These are phyloP conservation scores for Polyporus tsugae DNA, from an alignment of 1,284 basidiomycete genomes.

Conservation along the genomic window DNA sequence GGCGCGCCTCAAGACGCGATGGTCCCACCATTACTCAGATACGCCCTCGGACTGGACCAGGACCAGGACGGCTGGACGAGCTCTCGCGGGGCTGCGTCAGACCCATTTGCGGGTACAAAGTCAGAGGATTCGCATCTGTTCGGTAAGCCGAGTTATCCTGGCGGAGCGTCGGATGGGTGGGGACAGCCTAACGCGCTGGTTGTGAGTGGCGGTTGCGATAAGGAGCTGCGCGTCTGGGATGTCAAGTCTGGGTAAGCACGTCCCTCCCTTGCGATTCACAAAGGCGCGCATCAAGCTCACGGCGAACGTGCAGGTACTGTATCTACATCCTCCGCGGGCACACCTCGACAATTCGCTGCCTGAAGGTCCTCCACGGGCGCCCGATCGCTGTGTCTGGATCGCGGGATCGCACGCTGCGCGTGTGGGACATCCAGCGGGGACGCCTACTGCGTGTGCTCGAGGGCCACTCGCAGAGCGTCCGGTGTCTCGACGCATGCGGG, in stretches of 20 bases:
- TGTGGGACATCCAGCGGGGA: constrained; percentile 94
- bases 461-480: constrained; percentile 87
- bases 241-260: constrained; percentile 74
- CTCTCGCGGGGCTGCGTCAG: constrained; percentile 17
- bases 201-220: constrained; percentile 94
- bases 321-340: constrained; percentile 87
- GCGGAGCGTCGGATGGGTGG: constrained; percentile 72
- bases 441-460: constrained; percentile 71
- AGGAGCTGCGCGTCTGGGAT: constrained; percentile 93
- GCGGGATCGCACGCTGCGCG: constrained; percentile 85
- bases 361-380: constrained; percentile 87
- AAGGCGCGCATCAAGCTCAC: neutral
- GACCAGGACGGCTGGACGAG: constrained; percentile 17
- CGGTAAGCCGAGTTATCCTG: constrained; percentile 65
- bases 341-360: constrained; percentile 90
- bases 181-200: constrained; percentile 75
- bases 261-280: neutral
- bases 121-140: constrained; percentile 35
- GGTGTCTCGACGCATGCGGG: constrained; percentile 90
- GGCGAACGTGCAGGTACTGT: constrained; percentile 64
- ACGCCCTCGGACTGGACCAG: constrained; percentile 45
- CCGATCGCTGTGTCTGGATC: constrained; percentile 93
- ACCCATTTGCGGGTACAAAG: constrained; percentile 27
- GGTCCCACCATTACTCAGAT: constrained; percentile 42
- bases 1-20: constrained; percentile 36